phyloP scores from a whole-genome alignment of 371 early-diverging fungal species.

The Mortierella sp. region DNA sequence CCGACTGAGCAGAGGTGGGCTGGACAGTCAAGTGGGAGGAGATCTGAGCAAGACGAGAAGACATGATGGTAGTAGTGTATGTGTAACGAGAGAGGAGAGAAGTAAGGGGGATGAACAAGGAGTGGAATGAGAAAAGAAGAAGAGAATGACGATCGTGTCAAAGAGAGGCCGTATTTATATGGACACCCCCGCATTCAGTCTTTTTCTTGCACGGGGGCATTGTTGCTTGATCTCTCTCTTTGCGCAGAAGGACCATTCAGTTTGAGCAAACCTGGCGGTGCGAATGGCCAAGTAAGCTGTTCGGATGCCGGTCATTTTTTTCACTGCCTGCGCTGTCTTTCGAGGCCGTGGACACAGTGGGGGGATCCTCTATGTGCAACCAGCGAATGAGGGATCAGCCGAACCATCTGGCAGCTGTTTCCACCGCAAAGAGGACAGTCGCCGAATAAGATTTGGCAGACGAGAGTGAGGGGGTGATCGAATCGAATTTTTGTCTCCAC shows the following conservation, averaged over 20 bases:
- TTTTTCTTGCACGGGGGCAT: too few species aligned
- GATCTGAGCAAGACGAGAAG: conserved; percentile 78
- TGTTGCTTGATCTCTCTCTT: too few species aligned
- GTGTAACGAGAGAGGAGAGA: conserved; percentile 1
- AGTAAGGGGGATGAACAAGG: conserved; percentile 8
- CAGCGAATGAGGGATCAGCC: background rate
- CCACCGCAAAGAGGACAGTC: too few species aligned
- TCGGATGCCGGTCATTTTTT: too few species aligned
- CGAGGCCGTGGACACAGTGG: too few species aligned
- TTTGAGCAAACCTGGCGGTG: too few species aligned
- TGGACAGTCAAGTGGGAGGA: conserved; percentile 75
- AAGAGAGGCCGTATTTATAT: conserved; percentile 1
- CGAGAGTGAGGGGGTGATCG: background rate
- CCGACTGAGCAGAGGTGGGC: conserved; percentile 56
- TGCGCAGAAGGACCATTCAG: too few species aligned
- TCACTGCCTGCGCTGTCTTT: too few species aligned
- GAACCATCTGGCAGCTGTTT: background rate
- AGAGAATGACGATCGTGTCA: background rate
- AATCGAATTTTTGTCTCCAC: too few species aligned
- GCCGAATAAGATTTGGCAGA: too few species aligned
- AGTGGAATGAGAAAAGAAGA: background rate
- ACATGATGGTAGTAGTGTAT: conserved; percentile 54
- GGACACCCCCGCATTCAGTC: background rate
- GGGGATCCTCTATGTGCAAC: too few species aligned
- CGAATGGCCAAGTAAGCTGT: too few species aligned